Base-by-base conservation (phyloP, 371 early-diverging fungal species). In the Massospora cicadina region DNA sequence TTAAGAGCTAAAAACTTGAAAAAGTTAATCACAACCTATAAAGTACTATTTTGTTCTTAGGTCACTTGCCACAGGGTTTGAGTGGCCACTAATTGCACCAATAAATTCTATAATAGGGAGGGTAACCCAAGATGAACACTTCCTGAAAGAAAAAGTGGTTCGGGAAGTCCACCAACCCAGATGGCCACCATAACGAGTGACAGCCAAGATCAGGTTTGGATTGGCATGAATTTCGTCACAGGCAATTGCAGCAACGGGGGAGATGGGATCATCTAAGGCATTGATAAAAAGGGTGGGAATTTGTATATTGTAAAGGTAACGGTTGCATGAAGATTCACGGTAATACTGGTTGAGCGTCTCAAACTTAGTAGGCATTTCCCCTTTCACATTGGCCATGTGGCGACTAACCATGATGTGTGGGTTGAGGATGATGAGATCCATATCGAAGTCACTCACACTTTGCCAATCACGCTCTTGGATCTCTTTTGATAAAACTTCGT, bases 211-310 rank as follows among this genome's bases (percentile, higher is more conserved):
- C 33, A 90, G 79, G 71, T 88, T 77, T 23, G 90, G 90, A 70
- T 97, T 98, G 24, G 74, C 69, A 27, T 65, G 64, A 60, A 74
- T 62, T 31, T 87, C 87, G 43, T 87, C 81, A 28, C 72, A 75
- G 1, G 95, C 92, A 24, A 93, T 84, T 13, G 81, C 76, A 60
- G 81, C 74, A 2, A 65, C 67, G 0, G 79, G 77, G 7, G 88
- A 82, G 67, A 98, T 85, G 3, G 98, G 98, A 71, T 98, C 98
- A 73, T 97, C 96, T 67, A 84, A 65, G 25, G 96, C 86, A 55
- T 85, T 87, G 31, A 92, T 74, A 66, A 90, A 89, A 10, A 93
- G 71, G 66, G 88, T 76, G 5, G 93, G 93, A 27, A 88, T 75
- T 13, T 79, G 72, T 21, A 89, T 84, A 55, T 81, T 74, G 3